These are phyloP conservation scores for Blastocystis sp. DNA, from an alignment of 352 stramenopile species.

Conservation along the genomic window DNA sequence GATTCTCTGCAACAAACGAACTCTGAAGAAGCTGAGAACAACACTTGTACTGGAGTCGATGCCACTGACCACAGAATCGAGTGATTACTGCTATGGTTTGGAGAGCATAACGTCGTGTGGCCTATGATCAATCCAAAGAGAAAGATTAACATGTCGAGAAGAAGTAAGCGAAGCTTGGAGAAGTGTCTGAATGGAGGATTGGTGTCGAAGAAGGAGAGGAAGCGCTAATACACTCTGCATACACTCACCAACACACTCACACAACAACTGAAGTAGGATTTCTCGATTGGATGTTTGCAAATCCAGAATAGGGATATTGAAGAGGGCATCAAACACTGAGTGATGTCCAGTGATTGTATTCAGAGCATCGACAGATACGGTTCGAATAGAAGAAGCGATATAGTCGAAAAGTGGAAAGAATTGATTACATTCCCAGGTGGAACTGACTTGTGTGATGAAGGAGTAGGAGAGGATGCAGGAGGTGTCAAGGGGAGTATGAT, in stretches of 20 bases:
- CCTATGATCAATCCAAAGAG: too few relatives aligned
- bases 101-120: neutral
- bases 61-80: neutral
- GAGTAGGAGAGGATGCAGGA: neutral
- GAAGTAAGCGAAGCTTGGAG: neutral
- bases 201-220: neutral
- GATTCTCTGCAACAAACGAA: neutral
- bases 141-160: neutral
- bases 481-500: neutral
- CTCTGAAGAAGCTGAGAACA: neutral
- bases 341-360: neutral
- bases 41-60: neutral
- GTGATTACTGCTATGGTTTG: neutral
- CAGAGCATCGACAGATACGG: neutral
- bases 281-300: neutral
- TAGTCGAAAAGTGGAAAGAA: neutral
- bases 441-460: neutral
- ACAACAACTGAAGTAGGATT: neutral
- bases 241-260: neutral
- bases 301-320: neutral
- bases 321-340: neutral
- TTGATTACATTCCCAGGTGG: neutral
- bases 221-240: neutral
- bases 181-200: neutral
- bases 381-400: neutral